A percentile compares a stretch with the other conserved stretches of the same genome.
These are phyloP conservation scores for Xylaria sp. DNA, from an alignment of 2,329 filamentous ascomycete species.

Conservation along the genomic window DNA sequence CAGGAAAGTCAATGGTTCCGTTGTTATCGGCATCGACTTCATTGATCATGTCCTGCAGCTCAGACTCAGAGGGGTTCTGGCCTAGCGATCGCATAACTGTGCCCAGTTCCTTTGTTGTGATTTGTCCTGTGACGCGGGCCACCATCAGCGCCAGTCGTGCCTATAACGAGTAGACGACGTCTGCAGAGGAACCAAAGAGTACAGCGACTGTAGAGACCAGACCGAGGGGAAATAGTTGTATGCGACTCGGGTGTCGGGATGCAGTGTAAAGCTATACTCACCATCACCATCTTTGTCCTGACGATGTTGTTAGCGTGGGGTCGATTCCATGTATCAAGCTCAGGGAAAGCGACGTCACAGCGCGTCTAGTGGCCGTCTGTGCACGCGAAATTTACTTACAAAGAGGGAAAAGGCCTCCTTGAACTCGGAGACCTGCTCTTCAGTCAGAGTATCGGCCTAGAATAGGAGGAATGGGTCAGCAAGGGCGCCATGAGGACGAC, in stretches of 20 bases:
- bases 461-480: constrained; percentile 39
- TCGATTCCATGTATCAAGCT: constrained; percentile 33
- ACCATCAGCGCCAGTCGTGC: constrained; percentile 33
- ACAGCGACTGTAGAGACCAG: not conserved
- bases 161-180: not conserved
- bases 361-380: not conserved
- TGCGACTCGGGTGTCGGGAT: constrained; percentile 1
- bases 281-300: constrained; percentile 93
- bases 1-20: constrained; percentile 90
- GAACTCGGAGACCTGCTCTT: constrained; percentile 99
- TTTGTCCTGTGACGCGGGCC: constrained; percentile 71
- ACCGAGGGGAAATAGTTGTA: constrained; percentile 6
- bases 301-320: constrained; percentile 41
- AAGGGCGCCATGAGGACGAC: constrained; percentile 22
- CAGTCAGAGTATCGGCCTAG: constrained; percentile 96
- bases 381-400: constrained; percentile 68
- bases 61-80: constrained; percentile 89
- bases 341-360: not conserved
- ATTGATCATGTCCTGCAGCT: constrained; percentile 94
- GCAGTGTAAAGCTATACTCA: constrained; percentile 58
- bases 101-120: constrained; percentile 89
- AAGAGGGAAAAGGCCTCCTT: constrained; percentile 99
- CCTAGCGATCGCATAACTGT: constrained; percentile 91
- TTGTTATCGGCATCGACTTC: constrained; percentile 94
- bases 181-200: constrained; percentile 3